phyloP scores from a whole-genome alignment of 352 stramenopile species.

The Thraustochytrium striatum region DNA sequence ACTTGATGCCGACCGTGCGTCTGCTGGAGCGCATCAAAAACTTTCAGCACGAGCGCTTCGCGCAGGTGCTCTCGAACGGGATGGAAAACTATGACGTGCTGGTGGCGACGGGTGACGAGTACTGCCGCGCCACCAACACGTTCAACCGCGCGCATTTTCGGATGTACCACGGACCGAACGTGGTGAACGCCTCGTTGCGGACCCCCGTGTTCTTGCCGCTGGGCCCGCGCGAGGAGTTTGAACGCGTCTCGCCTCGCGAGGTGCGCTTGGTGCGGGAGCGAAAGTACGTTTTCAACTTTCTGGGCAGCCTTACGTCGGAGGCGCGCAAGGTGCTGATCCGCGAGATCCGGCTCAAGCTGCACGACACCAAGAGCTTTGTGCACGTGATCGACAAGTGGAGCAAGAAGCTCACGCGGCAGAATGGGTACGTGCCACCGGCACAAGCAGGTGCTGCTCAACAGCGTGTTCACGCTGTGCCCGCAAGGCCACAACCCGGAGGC shows the following conservation, averaged over 20 bases:
- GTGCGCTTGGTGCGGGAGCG: conserved; percentile 28
- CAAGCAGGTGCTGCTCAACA: conserved; percentile 40
- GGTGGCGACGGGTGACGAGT: conserved; percentile 39
- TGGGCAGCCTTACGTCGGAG: conserved; percentile 31
- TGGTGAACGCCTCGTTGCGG: conserved; percentile 19
- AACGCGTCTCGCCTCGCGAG: conserved; percentile 11
- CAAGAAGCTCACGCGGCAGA: conserved; percentile 39
- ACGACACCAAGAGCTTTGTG: not conserved
- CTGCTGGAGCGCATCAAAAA: conserved; percentile 46
- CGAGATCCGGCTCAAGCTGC: not conserved
- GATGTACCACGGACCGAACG: conserved; percentile 25
- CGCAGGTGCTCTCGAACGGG: conserved; percentile 25
- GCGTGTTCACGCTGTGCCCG: conserved; percentile 43
- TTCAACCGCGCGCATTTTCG: conserved; percentile 46
- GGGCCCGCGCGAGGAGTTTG: conserved; percentile 43
- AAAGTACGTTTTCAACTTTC: conserved; percentile 49
- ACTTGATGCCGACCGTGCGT: conserved; percentile 15
- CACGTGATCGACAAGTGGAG: conserved; percentile 29
- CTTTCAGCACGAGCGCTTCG: conserved; percentile 45
- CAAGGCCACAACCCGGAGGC: conserved; percentile 47
- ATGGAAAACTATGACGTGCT: conserved; percentile 48
- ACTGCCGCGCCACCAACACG: conserved; percentile 34
- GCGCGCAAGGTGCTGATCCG: conserved; percentile 23
- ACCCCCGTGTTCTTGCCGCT: conserved; percentile 41
- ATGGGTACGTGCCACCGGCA: conserved; percentile 43